Evolutionary conservation across 805 yeast genomes (phyloP), one percentile per base, ranked within the genome.

Genomic region (Clavispora vitiphila): DNA sequence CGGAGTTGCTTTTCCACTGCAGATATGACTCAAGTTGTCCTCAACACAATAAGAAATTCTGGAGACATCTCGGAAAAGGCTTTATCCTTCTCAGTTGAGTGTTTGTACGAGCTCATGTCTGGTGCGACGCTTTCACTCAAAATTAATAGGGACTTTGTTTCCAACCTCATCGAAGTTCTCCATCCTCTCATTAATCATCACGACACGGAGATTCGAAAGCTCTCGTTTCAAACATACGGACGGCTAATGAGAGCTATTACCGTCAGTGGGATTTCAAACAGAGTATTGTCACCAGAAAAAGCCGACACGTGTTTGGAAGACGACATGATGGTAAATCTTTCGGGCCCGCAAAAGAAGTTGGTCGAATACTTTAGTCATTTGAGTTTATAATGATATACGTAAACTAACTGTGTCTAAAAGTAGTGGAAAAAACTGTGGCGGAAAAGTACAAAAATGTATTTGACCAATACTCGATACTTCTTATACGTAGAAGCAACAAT

Each of bases 311-410:
- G 40, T 15, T 37, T 38, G 3, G 53, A 61, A 44, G 58, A 55
- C 29, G 45, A 52, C 20, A 56, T 74, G 4, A 58, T 76, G 46
- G 61, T 55, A 25, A 64, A 61, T 42, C 54, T 77, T 29, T 58
- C 71, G 14, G 43, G 53, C 2, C 64, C 77, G 1, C 81, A 77
- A 42, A 59, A 57, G 40, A 73, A 68, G 46, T 55, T 78, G 38
- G 67, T 77, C 12, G 74, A 75, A 41, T 69, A 71, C 47, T 77
- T 75, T 52, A 61, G 66, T 41, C 53, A 22, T 3, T 22, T 22
- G 29, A 18, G 32, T 15, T 12, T 12, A 34, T 14, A 5, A 16
- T 21, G 23, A 22, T 14, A 6, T 11, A 14, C 18, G 11, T 21
- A 12, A 14, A 30, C 14, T 19, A 29, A 15, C 15, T 32, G n/a